phyloP scores from a whole-genome alignment of 139 green algal genomes.

The Tetradesmus lagerheimii region DNA sequence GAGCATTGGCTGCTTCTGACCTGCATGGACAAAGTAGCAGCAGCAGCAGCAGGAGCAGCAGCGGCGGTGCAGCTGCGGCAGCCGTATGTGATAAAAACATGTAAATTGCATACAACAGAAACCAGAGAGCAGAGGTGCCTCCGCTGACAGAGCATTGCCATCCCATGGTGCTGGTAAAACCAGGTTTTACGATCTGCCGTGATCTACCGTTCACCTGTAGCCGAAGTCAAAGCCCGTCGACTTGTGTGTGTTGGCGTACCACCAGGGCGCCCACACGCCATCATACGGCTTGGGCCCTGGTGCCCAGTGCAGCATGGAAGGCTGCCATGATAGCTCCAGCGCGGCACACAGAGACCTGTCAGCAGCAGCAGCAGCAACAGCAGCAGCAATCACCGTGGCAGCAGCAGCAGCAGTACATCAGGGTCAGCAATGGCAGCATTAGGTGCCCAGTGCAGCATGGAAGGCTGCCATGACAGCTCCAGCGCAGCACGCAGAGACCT shows the following conservation, averaged over 20 bases:
- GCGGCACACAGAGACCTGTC: constrained; percentile 31
- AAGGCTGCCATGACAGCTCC: constrained; percentile 14
- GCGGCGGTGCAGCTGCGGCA: too few species aligned
- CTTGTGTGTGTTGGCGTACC: constrained; percentile 74
- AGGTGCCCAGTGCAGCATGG: constrained; percentile 41
- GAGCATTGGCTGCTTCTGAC: constrained; percentile 50
- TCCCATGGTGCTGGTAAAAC: too few species aligned
- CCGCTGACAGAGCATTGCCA: too few species aligned
- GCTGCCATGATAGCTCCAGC: constrained; percentile 31
- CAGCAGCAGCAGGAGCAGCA: background rate
- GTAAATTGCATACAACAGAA: too few species aligned
- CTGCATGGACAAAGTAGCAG: background rate
- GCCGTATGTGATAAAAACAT: too few species aligned
- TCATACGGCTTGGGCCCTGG: constrained; percentile 80
- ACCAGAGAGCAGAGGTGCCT: too few species aligned
- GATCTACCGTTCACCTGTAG: background rate
- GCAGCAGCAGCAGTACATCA: constrained; percentile 30
- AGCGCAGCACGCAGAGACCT: constrained; percentile 34
- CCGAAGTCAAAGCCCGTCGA: constrained; percentile 54
- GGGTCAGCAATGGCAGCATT: too few species aligned
- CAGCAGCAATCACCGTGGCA: constrained; percentile 31
- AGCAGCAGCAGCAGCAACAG: constrained; percentile 31
- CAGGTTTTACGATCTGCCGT: too few species aligned
- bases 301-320: constrained; percentile 40
- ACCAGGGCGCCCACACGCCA: constrained; percentile 81